A percentile compares a stretch with the other conserved stretches of the same genome.
These are phyloP conservation scores for Colletotrichum australisinense DNA, from an alignment of 2,329 filamentous ascomycete species.

Conservation along the genomic window DNA sequence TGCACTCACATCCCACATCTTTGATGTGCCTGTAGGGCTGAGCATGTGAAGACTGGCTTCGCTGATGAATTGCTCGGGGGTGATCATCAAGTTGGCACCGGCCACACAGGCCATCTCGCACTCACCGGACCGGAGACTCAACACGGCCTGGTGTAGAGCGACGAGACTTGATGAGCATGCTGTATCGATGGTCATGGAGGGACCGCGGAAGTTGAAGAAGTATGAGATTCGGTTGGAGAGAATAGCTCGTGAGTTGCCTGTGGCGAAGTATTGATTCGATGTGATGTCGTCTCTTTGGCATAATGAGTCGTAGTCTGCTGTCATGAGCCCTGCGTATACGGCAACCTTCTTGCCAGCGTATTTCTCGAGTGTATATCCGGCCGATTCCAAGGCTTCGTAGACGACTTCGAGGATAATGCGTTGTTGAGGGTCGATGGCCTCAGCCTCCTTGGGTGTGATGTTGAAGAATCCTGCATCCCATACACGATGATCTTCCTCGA, in stretches of 20 bases:
- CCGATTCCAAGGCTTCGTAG: constrained; percentile 46
- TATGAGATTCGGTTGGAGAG: constrained; percentile 54
- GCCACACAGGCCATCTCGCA: constrained; percentile 45
- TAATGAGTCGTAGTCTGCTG: constrained; percentile 43
- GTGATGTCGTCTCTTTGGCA: constrained; percentile 41
- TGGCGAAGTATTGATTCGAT: constrained; percentile 44
- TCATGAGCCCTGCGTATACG: constrained; percentile 41
- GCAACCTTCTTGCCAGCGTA: constrained; percentile 34
- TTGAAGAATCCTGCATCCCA: constrained; percentile 57
- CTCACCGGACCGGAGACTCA: constrained; percentile 49
- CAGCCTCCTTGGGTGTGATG: constrained; percentile 43
- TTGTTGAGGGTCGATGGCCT: constrained; percentile 48
- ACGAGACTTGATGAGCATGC: constrained; percentile 58
- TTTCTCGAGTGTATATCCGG: constrained; percentile 38
- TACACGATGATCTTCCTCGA: constrained; percentile 41
- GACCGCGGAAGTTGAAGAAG: constrained; percentile 53
- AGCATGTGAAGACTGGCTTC: constrained; percentile 41
- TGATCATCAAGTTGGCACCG: constrained; percentile 42
- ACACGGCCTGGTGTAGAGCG: constrained; percentile 54
- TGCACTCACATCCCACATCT: constrained; percentile 53
- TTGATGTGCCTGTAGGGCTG: constrained; percentile 44
- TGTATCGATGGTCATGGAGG: constrained; percentile 56
- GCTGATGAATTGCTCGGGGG: constrained; percentile 36
- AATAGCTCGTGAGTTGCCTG: constrained; percentile 47
- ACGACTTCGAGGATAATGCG: constrained; percentile 48